Evolutionary conservation across 352 stramenopile species (phyloP), one percentile per base, ranked within the genome.

Genomic region (Phytophthora pluvialis): DNA sequence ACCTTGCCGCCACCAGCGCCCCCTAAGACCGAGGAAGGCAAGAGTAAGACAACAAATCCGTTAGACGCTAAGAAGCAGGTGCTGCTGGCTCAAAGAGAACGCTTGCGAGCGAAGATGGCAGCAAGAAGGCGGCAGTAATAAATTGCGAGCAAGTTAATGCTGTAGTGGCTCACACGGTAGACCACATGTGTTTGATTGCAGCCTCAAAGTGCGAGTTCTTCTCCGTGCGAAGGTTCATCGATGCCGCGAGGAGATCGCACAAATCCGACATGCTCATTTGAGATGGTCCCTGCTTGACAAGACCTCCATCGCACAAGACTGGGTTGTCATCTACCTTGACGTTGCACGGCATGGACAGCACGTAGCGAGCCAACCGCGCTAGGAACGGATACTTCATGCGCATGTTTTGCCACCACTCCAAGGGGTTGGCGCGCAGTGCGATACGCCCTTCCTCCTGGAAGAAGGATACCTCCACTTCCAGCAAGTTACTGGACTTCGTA

Each of bases 361-460:
- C 79, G 52, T 86, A 91, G 1, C 82, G 80, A 31, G 84, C 82
- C 8, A 93, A 62, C 0, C 76, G 71, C 10, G 84, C 79, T 21
- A 91, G 64, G 53, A 88, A 90, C n/a, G 84, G 84, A 63, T 91
- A 93, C 76, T 93, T 91, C 64, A 90, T 74, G 6, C 80, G 80
- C 78, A 89, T 80, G 42, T 54, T 81, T 48, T 89, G 80, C 84
- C 84, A 93, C 84, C 82, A 91, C 56, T 90, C 82, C 10, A 91
- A 75, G 8, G 84, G 82, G 32, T 89, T 93, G 5, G 73, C 77
- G 25, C 74, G 72, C 39, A 93, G 57, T 31, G 64, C 71, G 32
- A 93, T 89, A 11, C 72, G 70, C 0, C 67, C 65, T 67, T 91
- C 84, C 64, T 91, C 84, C 33, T 90, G 82, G 39, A 91, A 88